A percentile compares a stretch with the other conserved stretches of the same genome.
Conservation (phyloP, 148 eudicot species). For the Silene uniflora region DNA sequence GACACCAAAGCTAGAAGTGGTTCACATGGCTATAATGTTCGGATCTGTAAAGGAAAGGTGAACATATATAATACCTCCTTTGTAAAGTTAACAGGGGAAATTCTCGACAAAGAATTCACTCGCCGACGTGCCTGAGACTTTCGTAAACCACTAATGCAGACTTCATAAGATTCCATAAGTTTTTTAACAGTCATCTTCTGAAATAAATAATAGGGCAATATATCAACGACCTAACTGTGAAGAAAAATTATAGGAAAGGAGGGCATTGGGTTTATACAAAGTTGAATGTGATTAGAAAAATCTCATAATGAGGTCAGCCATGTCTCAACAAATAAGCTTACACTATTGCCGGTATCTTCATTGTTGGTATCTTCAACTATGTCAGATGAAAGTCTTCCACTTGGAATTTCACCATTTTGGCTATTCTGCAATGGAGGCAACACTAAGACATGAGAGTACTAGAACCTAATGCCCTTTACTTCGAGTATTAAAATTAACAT, state of each 20-base stretch:
- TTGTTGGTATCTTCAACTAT: constrained; percentile 28
- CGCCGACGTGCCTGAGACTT: constrained; percentile 61
- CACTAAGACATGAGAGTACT: constrained; percentile 16
- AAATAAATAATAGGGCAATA: constrained; percentile 1
- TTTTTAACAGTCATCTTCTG: constrained; percentile 59
- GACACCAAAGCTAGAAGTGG: not conserved
- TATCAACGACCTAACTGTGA: not conserved
- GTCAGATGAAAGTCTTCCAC: constrained; percentile 29
- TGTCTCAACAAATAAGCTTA: constrained; percentile 26
- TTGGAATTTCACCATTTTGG: constrained; percentile 28
- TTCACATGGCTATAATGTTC: not conserved
- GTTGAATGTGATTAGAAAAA: constrained; percentile 1
- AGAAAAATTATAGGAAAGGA: not conserved
- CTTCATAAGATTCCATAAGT: constrained; percentile 64
- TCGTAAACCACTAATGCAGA: constrained; percentile 56
- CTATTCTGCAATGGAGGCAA: constrained; percentile 40
- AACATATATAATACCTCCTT: constrained; percentile 56
- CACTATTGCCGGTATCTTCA: constrained; percentile 41
- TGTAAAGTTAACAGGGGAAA: constrained; percentile 85
- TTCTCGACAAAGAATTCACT: constrained; percentile 47
- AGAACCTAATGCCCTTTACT: not conserved
- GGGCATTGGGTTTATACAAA: not conserved
- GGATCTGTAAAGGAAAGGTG: not conserved
- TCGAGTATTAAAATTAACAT: not conserved
- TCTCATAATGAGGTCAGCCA: not conserved